Percentiles rank a stretch among this genome's conserved stretches.
These are phyloP conservation scores for Mycena kentingensis DNA, from an alignment of 768 basidiomycete genomes.

Conservation along the genomic window DNA sequence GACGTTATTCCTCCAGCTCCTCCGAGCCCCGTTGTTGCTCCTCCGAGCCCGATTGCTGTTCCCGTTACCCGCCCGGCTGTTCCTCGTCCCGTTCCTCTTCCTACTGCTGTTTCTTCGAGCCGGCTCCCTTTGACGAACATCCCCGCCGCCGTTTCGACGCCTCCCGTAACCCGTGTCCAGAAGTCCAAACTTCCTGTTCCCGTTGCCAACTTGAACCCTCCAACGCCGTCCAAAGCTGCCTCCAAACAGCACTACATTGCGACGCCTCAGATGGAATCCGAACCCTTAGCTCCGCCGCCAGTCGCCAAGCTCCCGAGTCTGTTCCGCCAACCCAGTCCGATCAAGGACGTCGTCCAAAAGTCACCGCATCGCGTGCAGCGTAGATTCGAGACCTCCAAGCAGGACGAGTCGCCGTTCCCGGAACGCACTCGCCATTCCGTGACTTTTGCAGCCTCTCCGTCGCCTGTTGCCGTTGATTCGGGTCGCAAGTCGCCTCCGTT, in stretches of 20 bases:
- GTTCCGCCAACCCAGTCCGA: not conserved
- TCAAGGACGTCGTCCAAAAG: not conserved
- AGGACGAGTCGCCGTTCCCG: constrained; percentile 15
- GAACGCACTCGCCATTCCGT: constrained; percentile 7
- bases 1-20: constrained; percentile 1
- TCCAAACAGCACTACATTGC: constrained; percentile 2
- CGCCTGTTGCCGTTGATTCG: not conserved
- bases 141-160: too few species aligned
- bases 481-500: not conserved
- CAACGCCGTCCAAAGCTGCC: constrained; percentile 1
- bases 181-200: constrained; percentile 1
- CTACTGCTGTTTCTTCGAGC: too few species aligned
- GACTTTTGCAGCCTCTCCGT: constrained; percentile 16
- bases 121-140: too few species aligned
- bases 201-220: not conserved
- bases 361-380: not conserved
- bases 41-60: not conserved
- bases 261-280: not conserved
- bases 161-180: constrained; percentile 8
- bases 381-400: not conserved
- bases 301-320: constrained; percentile 3
- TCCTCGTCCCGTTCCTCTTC: constrained; percentile 21
- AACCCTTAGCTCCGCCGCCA: constrained; percentile 4
- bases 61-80: not conserved
- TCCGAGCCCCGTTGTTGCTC: not conserved